phyloP scores from a whole-genome alignment of 352 stramenopile species.

The Poterioochromonas sp. region DNA sequence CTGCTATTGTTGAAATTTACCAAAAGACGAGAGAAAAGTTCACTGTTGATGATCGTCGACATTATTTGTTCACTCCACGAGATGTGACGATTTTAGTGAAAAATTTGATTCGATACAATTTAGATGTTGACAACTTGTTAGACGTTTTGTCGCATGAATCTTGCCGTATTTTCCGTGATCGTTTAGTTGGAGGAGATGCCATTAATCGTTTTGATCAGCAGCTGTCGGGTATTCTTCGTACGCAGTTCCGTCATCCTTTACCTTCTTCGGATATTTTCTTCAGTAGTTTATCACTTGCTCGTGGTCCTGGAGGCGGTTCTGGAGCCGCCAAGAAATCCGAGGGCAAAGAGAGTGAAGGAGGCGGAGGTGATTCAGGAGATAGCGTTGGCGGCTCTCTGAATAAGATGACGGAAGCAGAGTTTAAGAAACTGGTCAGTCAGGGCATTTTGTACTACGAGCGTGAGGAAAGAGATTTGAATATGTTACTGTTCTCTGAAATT shows the following conservation, averaged over 20 bases:
- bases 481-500: conserved; percentile 82
- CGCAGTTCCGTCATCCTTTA: conserved; percentile 41
- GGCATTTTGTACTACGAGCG: conserved; percentile 84
- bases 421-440: conserved; percentile 65
- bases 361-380: conserved; percentile 27
- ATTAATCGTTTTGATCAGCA: conserved; percentile 68
- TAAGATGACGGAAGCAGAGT: conserved; percentile 63
- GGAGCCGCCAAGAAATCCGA: conserved; percentile 34
- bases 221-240: conserved; percentile 59
- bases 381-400: conserved; percentile 40
- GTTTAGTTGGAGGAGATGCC: conserved; percentile 67
- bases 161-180: conserved; percentile 71
- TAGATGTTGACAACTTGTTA: conserved; percentile 70
- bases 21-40: conserved; percentile 62
- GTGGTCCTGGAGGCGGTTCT: conserved; percentile 12
- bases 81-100: conserved; percentile 82
- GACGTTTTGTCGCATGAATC: conserved; percentile 80
- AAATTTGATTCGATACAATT: conserved; percentile 73
- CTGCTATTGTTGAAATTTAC: conserved; percentile 78
- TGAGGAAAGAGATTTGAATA: conserved; percentile 81
- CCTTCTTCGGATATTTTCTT: conserved; percentile 29
- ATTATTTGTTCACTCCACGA: conserved; percentile 84
- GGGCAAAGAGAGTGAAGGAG: conserved; percentile 42
- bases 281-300: background rate
- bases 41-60: conserved; percentile 78